phyloP scores from a whole-genome alignment of 2,329 filamentous ascomycete genomes.

The Eurotiales sp. region DNA sequence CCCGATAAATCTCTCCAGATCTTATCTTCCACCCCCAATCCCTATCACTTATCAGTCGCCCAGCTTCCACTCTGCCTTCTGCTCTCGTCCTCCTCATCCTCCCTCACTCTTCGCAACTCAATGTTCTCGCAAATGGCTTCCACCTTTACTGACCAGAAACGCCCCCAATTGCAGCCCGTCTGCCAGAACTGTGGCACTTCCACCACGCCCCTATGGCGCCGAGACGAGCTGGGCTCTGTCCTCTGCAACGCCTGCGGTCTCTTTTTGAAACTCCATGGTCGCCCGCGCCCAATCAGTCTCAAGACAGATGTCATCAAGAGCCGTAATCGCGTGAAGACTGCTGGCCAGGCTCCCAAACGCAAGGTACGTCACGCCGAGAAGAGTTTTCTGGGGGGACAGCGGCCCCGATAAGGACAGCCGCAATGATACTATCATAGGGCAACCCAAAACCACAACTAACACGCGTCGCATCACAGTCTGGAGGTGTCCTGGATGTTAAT shows the following conservation, averaged over 20 bases:
- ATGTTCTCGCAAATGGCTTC: slow-evolving; percentile 37
- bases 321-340: slow-evolving; percentile 93
- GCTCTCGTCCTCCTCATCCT: slow-evolving; percentile 1
- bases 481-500: slow-evolving; percentile 48
- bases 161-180: slow-evolving; percentile 75
- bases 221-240: slow-evolving; percentile 91
- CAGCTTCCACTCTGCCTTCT: slow-evolving; percentile 18
- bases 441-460: slow-evolving; percentile 24
- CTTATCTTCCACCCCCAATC: slow-evolving; percentile 36
- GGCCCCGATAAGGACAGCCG: slow-evolving; percentile 3
- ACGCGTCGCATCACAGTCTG: slow-evolving; percentile 32
- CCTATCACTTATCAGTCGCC: slow-evolving; percentile 24
- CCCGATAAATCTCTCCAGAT: slow-evolving; percentile 42
- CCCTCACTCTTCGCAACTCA: background rate
- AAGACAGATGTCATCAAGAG: slow-evolving; percentile 99
- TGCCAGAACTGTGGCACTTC: slow-evolving; percentile 96
- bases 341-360: slow-evolving; percentile 72
- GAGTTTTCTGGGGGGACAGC: slow-evolving; percentile 21
- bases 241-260: slow-evolving; percentile 98
- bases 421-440: too few relatives aligned
- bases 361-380: slow-evolving; percentile 59
- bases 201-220: slow-evolving; percentile 93
- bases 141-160: slow-evolving; percentile 46
- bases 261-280: slow-evolving; percentile 94
- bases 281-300: slow-evolving; percentile 86